Evolutionary conservation across 2,329 filamentous ascomycete species (phyloP), one percentile per base, ranked within the genome.

Genomic region (Cephalotrichum gorgonifer): DNA sequence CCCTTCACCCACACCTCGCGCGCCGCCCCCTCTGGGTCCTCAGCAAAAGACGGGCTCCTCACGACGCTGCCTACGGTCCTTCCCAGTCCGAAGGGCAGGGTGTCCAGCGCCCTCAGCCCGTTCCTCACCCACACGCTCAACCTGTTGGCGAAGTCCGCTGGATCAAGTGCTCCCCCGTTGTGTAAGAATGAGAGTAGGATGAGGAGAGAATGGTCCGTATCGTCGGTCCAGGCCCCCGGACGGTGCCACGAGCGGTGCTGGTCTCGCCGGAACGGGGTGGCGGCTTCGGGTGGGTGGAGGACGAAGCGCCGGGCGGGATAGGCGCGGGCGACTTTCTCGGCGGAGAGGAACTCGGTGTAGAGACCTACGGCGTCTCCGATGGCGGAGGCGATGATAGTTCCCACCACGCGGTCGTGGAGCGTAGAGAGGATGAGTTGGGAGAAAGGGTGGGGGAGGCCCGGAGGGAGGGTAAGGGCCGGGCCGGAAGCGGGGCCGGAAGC

Each of bases 291-390:
- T 3, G 64, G 64, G 2, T 57, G 51, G 1, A 76, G 62, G 3
- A 62, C 65, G 54, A 75, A 75, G 2, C 51, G 59, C 14, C 62
- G 54, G 1, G 60, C 54, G 2, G 64, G 62, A 47, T 76, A 75
- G 25, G 63, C 54, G 6, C 52, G 53, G 22, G 53, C 52, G 3
- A 68, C 63, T 17, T 61, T 48, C 3, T 59, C 47, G 38, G 62
- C 63, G 1, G 69, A 64, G 25, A 75, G 59, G 50, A 76, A 76
- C 51, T 76, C 73, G 7, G 75, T 78, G 57, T 78, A 78, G 6
- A 78, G 56, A 2, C 74, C 74, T 50, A 77, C 72, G 20, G 73
- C 69, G 54, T 78, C 74, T 26, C 75, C 75, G 7, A 78, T 61
- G 3, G 74, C 74, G 20, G 72, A 74, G 23, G 72, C 75, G 48